Base-by-base conservation (phyloP, 257 asterid genomes). In the Nicotiana sylvestris region DNA sequence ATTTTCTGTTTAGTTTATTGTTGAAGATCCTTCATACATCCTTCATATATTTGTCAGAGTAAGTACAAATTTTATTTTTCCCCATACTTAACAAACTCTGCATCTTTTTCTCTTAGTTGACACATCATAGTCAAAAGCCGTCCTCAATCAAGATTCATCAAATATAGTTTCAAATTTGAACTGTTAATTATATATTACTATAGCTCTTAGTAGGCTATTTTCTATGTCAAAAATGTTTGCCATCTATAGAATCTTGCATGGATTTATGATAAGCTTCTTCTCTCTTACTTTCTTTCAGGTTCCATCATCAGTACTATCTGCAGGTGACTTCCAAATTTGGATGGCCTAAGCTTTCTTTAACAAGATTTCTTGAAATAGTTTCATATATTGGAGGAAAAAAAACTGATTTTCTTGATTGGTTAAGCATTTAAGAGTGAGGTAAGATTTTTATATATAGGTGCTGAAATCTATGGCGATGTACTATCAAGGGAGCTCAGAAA, bases 401-500 rank as follows among this genome's bases (percentile, higher is more conserved):
- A 4, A 4, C 8, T 53, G 55, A 25, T 65, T 83, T 72, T 33
- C 35, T 83, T 83, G 61, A 18, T 78, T 66, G 81, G 57, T 37
- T 56, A 21, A 35, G 61, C 13, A 21, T 58, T 74, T 10, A 15
- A 46, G 53, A 17, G 61, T 51, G 51, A 57, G 33, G 12, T 2
- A 6, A 18, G 4, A 10, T 32, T 39, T 29, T 25, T 21, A 21
- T 66, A 74, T n/a, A n/a, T 66, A 74, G 21, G 7, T 78, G 60
- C 25, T 69, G 53, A 58, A 56, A 66, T 72, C 62, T 16, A 81
- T 81, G 83, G 92, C 88, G 8, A 91, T 89, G 92, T 92, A 90
- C 90, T 91, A 87, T 84, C 95, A 88, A 81, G 93, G 93, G 3
- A 86, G 90, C 84, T 85, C 93, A 37, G 93, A 91, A 88, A 88